Evolutionary conservation across 2,329 filamentous ascomycete genomes (phyloP).

Genomic region (Niveomyces coronatus): DNA sequence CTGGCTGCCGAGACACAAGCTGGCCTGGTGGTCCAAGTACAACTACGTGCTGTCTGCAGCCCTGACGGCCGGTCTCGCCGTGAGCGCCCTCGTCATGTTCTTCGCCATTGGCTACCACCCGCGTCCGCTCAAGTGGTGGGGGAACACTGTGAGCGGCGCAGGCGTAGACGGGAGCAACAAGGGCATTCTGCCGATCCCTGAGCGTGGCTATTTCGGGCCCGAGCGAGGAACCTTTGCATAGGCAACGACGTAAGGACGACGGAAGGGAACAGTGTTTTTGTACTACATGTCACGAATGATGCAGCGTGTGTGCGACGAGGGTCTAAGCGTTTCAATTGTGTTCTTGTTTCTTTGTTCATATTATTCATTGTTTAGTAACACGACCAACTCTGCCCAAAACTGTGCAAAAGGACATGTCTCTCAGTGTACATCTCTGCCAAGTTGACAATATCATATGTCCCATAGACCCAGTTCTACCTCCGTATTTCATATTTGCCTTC

Average conservation of each 20-base stretch:
- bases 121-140: slow-evolving; percentile 32
- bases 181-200: slow-evolving; percentile 15
- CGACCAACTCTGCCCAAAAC: too few relatives aligned
- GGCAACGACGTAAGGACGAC: not conserved
- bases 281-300: too few relatives aligned
- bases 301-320: too few relatives aligned
- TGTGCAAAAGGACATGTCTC: too few relatives aligned
- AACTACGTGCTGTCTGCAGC: slow-evolving; percentile 35
- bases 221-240: slow-evolving; percentile 16
- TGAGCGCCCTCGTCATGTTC: slow-evolving; percentile 32
- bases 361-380: too few relatives aligned
- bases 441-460: too few relatives aligned
- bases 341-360: too few relatives aligned
- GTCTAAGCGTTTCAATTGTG: too few relatives aligned
- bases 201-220: slow-evolving; percentile 19
- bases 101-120: slow-evolving; percentile 30
- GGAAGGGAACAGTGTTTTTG: too few relatives aligned
- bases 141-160: slow-evolving; percentile 21
- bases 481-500: too few relatives aligned
- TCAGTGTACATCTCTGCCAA: too few relatives aligned
- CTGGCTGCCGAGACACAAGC: slow-evolving; percentile 24
- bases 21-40: slow-evolving; percentile 37
- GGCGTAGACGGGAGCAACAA: slow-evolving; percentile 15
- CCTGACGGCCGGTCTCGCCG: slow-evolving; percentile 30
- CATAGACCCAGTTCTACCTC: too few relatives aligned